Evolutionary conservation across 2,329 filamentous ascomycete genomes (phyloP).

Genomic region (Claviceps cyperi): DNA sequence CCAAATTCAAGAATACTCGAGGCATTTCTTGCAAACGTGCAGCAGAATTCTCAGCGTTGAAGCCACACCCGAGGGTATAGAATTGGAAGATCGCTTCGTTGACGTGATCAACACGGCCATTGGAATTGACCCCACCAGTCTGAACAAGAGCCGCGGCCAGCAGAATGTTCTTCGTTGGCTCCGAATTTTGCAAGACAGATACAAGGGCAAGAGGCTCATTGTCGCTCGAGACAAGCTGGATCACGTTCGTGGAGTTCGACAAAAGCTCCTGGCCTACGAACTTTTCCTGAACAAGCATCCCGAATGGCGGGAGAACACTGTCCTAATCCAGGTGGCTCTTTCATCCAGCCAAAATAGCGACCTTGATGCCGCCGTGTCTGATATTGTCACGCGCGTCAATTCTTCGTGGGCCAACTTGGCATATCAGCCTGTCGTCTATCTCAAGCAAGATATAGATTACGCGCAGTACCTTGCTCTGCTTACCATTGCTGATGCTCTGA

Average conservation of each 20-base stretch:
- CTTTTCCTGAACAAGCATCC: constrained; percentile 89
- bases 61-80: constrained; percentile 73
- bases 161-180: constrained; percentile 67
- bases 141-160: constrained; percentile 56
- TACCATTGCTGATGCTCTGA: constrained; percentile 77
- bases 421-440: constrained; percentile 83
- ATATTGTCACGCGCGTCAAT: constrained; percentile 91
- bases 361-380: constrained; percentile 73
- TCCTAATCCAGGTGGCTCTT: constrained; percentile 86
- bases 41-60: constrained; percentile 83
- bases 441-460: constrained; percentile 90
- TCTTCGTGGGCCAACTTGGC: constrained; percentile 80
- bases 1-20: constrained; percentile 82
- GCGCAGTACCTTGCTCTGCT: constrained; percentile 85
- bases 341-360: constrained; percentile 81
- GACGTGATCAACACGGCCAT: constrained; percentile 78
- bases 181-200: constrained; percentile 64
- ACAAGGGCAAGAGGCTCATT: constrained; percentile 78
- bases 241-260: constrained; percentile 77
- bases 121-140: constrained; percentile 71
- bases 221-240: constrained; percentile 92
- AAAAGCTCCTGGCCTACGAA: constrained; percentile 86
- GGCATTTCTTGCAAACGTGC: constrained; percentile 92
- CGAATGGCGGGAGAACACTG: constrained; percentile 74
- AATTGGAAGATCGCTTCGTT: constrained; percentile 85